A percentile compares a stretch with the other conserved stretches of the same genome.
phyloP scores from a whole-genome alignment of 2,329 filamentous ascomycete genomes.

The Fusarium bactridioides region DNA sequence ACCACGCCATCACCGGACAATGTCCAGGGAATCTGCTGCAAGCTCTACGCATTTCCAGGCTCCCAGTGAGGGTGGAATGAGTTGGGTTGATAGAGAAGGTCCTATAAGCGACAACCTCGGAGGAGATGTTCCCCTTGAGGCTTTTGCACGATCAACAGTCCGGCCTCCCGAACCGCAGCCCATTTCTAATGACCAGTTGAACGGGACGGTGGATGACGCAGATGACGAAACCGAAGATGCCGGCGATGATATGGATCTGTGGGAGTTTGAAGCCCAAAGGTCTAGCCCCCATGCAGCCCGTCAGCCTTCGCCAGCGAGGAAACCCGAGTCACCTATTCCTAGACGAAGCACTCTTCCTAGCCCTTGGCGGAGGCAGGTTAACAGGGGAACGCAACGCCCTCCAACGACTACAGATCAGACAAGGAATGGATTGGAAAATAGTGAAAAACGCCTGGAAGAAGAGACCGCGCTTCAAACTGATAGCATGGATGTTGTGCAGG shows the following conservation, averaged over 20 bases:
- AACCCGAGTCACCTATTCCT: slow-evolving; percentile 28
- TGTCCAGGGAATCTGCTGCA: slow-evolving; percentile 40
- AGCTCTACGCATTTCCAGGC: slow-evolving; percentile 47
- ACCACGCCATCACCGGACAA: slow-evolving; percentile 16
- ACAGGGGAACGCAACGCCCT: slow-evolving; percentile 34
- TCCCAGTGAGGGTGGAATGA: slow-evolving; percentile 51
- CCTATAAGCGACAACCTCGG: slow-evolving; percentile 48
- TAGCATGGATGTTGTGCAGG: slow-evolving; percentile 8
- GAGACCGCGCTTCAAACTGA: slow-evolving; percentile 17
- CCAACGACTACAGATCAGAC: background rate
- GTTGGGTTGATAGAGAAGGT: slow-evolving; percentile 52
- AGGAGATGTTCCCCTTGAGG: slow-evolving; percentile 47
- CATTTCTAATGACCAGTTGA: slow-evolving; percentile 9
- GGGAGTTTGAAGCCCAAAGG: slow-evolving; percentile 65
- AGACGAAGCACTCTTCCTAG: slow-evolving; percentile 46
- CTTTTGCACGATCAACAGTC: slow-evolving; percentile 28
- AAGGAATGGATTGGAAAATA: background rate
- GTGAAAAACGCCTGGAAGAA: background rate
- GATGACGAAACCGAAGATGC: slow-evolving; percentile 29
- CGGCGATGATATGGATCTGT: slow-evolving; percentile 61
- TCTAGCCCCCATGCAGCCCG: slow-evolving; percentile 48
- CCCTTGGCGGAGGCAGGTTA: slow-evolving; percentile 48
- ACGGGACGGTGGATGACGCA: slow-evolving; percentile 27
- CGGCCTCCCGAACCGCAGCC: background rate
- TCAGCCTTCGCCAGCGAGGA: slow-evolving; percentile 43